These are phyloP conservation scores for Candida michaelii DNA, from an alignment of 805 yeast genomes.

Conservation along the genomic window DNA sequence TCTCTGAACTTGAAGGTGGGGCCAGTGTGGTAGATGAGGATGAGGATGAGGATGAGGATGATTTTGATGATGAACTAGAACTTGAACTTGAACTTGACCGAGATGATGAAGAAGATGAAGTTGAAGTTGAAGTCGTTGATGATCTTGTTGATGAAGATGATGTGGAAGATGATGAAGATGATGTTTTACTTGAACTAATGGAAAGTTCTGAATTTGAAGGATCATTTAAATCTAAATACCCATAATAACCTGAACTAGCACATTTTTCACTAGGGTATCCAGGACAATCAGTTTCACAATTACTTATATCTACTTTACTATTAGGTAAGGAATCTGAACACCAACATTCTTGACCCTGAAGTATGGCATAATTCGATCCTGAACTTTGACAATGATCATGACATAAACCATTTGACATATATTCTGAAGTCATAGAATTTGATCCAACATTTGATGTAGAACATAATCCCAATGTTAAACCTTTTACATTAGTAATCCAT, in stretches of 20 bases:
- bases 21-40: no score
- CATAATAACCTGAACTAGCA: constrained; percentile 48
- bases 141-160: constrained; percentile 20
- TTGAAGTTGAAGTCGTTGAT: constrained; percentile 18
- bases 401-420: constrained; percentile 55
- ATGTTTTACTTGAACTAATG: no score
- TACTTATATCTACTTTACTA: constrained; percentile 30
- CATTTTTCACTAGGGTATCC: constrained; percentile 45
- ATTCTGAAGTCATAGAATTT: constrained; percentile 16
- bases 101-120: no score
- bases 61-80: neutral
- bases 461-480: constrained; percentile 19
- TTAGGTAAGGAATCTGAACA: constrained; percentile 56
- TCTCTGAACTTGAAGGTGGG: neutral
- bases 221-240: constrained; percentile 41
- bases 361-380: constrained; percentile 54
- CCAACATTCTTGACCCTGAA: constrained; percentile 57
- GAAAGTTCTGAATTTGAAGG: constrained; percentile 13
- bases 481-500: neutral
- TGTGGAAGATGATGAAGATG: constrained; percentile 15
- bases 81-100: constrained; percentile 2
- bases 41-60: neutral
- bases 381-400: constrained; percentile 38
- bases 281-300: constrained; percentile 44
- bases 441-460: constrained; percentile 19